These are phyloP conservation scores for Penicillium alfredii DNA, from an alignment of 495 filamentous ascomycete species.

Conservation along the genomic window DNA sequence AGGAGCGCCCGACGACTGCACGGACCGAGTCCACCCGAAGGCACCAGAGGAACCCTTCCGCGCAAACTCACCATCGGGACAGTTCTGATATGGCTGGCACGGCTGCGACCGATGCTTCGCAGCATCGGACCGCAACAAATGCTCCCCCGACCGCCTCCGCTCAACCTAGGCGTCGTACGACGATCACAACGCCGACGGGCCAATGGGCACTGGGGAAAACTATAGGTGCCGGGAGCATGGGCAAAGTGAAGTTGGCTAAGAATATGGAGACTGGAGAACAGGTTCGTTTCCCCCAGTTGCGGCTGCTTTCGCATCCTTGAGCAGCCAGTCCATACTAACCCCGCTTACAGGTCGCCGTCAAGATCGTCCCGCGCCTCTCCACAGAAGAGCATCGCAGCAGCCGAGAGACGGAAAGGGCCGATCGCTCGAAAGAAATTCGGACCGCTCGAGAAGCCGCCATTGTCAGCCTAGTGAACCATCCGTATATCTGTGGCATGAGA, in stretches of 20 bases:
- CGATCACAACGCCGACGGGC: constrained; percentile 75
- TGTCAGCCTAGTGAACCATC: constrained; percentile 89
- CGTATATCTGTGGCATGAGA: constrained; percentile 94
- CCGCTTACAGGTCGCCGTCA: constrained; percentile 74
- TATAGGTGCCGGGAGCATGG: constrained; percentile 96
- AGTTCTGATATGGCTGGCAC: constrained; percentile 50
- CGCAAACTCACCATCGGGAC: constrained; percentile 42
- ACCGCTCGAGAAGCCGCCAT: constrained; percentile 96
- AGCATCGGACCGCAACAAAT: constrained; percentile 37
- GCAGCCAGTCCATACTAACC: too few species aligned
- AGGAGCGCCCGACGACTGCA: constrained; percentile 42
- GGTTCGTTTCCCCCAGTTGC: constrained; percentile 39
- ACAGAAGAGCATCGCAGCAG: constrained; percentile 76
- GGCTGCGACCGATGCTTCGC: constrained; percentile 25
- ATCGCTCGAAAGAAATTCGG: constrained; percentile 93
- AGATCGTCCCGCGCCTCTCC: constrained; percentile 91
- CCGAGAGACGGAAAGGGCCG: constrained; percentile 78
- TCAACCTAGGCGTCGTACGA: constrained; percentile 65
- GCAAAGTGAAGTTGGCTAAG: constrained; percentile 84
- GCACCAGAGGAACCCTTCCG: constrained; percentile 42
- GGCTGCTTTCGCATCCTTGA: neutral
- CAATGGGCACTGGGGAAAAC: constrained; percentile 95
- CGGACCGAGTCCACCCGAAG: constrained; percentile 45
- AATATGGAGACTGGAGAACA: constrained; percentile 77
- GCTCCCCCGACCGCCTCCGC: constrained; percentile 32